Conservation (phyloP, 148 eudicot genomes). For the Mesembryanthemum crystallinum region DNA sequence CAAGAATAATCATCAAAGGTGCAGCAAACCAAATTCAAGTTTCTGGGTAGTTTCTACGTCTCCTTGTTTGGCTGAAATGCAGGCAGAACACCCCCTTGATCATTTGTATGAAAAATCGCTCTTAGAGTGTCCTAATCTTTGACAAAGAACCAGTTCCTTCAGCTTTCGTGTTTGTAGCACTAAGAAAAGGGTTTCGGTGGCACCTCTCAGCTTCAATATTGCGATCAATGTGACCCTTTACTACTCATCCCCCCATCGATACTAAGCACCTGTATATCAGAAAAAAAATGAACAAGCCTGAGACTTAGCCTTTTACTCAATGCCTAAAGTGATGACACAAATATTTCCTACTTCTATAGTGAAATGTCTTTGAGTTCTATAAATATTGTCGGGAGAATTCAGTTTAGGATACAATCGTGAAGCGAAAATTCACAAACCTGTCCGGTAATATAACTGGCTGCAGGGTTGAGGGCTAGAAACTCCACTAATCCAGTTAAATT, state of each 20-base stretch:
- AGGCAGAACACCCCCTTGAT: neutral
- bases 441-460: constrained; percentile 78
- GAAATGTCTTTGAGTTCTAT: neutral
- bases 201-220: constrained; percentile 5
- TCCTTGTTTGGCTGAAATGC: constrained; percentile 1
- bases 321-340: neutral
- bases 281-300: neutral
- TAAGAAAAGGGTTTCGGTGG: neutral
- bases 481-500: constrained; percentile 69
- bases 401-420: neutral
- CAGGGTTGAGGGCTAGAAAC: constrained; percentile 73
- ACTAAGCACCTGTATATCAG: constrained; percentile 52
- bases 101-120: neutral
- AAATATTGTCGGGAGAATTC: neutral
- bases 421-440: constrained; percentile 42
- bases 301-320: neutral
- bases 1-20: constrained; percentile 6
- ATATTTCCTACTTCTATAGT: neutral
- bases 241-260: constrained; percentile 93
- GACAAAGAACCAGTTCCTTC: neutral
- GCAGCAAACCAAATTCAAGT: neutral
- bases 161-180: no score
- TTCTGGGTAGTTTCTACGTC: neutral
- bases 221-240: constrained; percentile 25
- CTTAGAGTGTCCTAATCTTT: neutral